Conservation (phyloP, 176 grass and related monocot species). For the Paspalum notatum region DNA sequence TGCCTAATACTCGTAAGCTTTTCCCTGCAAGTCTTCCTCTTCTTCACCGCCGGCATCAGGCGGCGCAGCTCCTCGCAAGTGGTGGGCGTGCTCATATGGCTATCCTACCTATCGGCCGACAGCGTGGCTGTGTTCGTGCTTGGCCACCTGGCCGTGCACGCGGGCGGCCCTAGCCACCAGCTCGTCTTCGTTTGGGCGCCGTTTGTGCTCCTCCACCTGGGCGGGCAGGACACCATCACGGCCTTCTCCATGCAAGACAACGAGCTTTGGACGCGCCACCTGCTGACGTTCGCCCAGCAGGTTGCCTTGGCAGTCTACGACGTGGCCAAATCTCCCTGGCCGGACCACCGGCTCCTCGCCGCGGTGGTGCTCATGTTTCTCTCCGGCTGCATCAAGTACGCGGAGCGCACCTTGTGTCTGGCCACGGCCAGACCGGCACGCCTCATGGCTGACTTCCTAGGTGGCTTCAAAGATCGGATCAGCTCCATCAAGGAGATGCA, state of each 20-base stretch:
- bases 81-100: neutral
- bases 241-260: conserved; percentile 44
- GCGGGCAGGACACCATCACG: conserved; percentile 42
- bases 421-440: neutral
- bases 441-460: conserved; percentile 36
- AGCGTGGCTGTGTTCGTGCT: conserved; percentile 12
- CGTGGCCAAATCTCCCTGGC: conserved; percentile 14
- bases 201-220: conserved; percentile 37
- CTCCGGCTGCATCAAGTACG: conserved; percentile 31
- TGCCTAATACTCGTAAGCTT: conserved; percentile 31
- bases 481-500: conserved; percentile 34
- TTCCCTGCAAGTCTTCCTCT: conserved; percentile 37
- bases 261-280: conserved; percentile 33
- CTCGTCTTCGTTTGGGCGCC: conserved; percentile 30
- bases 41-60: neutral
- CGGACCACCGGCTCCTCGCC: conserved; percentile 20
- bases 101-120: conserved; percentile 29
- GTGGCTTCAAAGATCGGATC: conserved; percentile 31
- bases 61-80: neutral
- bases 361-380: conserved; percentile 33
- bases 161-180: neutral
- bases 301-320: conserved; percentile 16
- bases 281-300: conserved; percentile 19
- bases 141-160: conserved; percentile 16
- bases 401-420: conserved; percentile 28